These are phyloP conservation scores for Coemansia sp. DNA, from an alignment of 192 early-diverging fungal genomes.

Conservation along the genomic window DNA sequence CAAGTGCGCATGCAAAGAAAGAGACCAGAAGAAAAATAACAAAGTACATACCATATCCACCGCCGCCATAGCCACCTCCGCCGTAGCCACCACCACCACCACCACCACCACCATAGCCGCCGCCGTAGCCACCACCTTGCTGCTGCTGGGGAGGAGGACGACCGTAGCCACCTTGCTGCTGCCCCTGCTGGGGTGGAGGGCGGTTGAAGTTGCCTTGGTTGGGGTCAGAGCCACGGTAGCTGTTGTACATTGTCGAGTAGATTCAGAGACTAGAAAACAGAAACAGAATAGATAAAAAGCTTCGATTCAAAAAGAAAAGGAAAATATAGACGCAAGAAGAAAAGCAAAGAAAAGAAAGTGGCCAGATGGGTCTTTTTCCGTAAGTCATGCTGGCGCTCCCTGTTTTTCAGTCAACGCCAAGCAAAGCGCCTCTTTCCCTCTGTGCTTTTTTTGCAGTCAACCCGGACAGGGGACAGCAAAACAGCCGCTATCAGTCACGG, in stretches of 20 bases:
- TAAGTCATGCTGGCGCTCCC: not conserved
- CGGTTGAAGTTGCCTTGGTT: slow-evolving; percentile 10
- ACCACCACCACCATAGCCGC: slow-evolving; percentile 8
- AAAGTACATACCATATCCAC: slow-evolving; percentile 19
- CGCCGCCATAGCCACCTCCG: slow-evolving; percentile 18
- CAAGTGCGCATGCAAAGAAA: too few species aligned
- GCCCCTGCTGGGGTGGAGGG: slow-evolving; percentile 5
- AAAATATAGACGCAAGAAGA: not conserved
- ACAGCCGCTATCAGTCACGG: too few species aligned
- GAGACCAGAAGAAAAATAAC: too few species aligned
- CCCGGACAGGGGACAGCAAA: too few species aligned
- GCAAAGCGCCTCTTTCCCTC: too few species aligned
- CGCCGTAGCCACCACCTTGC: slow-evolving; percentile 13
- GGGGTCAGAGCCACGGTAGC: slow-evolving; percentile 23
- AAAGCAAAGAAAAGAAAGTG: not conserved
- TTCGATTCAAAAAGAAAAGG: not conserved
- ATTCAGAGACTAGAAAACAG: not conserved
- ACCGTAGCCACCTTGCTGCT: slow-evolving; percentile 13
- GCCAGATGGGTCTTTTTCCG: not conserved
- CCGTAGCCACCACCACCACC: slow-evolving; percentile 12
- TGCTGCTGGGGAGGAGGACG: too few species aligned
- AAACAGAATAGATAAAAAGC: slow-evolving; percentile 9
- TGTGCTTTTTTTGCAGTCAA: too few species aligned
- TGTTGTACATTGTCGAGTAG: slow-evolving; percentile 24
- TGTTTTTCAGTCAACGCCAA: not conserved